Evolutionary conservation across 352 stramenopile genomes (phyloP), one percentile per base, ranked within the genome.

Genomic region (Globisporangium recalcitrans): DNA sequence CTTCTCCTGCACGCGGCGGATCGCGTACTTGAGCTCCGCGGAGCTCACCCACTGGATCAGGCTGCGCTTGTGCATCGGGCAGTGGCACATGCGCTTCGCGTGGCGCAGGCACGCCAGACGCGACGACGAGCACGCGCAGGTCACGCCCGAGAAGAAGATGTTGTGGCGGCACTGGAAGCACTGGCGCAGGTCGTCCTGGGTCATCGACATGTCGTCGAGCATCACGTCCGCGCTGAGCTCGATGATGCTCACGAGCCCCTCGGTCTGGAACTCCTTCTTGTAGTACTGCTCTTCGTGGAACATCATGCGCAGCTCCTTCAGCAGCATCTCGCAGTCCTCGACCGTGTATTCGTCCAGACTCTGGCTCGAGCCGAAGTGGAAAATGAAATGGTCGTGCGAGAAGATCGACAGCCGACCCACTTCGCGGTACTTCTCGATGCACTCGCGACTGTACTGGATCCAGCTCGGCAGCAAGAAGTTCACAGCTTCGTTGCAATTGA

Each of bases 401-500:
- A 95, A 88, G 27, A 95, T 88, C 6, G 83, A 90, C 27, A 78
- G 65, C 2, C 85, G 77, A 19, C 71, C 72, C 29, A 91, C 75
- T 11, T 61, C 72, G 6, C 83, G 76, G 46, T 93, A 93, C 48
- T 83, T 81, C 55, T 91, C 81, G 10, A 84, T 75, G 21, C 77
- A 88, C 38, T 90, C 68, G 21, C 77, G 72, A 40, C 85, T 86
- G 63, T 78, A 93, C 52, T 90, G 85, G 40, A 96, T 85, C 88
- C 88, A 96, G 58, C 85, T 88, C 31, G 84, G 78, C 4, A 93
- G 71, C 31, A 89, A 65, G 65, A 96, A 96, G 62, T 96, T 96
- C 51, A 92, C 87, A 10, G 88, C 88, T 60, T 96, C 88, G 58
- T 89, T 93, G 74, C 88, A 93, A 63, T 96, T 98, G 52, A 98